phyloP scores from a whole-genome alignment of 2,329 filamentous ascomycete species.

The Bisporella sp. region DNA sequence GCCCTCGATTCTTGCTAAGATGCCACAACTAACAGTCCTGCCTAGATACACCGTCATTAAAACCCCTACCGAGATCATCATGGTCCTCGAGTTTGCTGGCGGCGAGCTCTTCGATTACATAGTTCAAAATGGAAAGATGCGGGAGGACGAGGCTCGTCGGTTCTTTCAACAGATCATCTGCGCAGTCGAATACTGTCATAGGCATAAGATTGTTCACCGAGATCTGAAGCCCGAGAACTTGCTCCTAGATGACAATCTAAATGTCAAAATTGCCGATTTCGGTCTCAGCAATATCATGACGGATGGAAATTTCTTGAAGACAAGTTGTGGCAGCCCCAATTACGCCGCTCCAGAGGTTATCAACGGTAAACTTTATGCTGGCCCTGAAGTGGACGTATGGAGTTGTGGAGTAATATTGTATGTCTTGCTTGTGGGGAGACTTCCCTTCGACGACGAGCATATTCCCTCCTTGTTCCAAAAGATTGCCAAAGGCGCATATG shows the following conservation, averaged over 20 bases:
- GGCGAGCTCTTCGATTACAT: conserved; percentile 98
- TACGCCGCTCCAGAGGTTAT: conserved; percentile 98
- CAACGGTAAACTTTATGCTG: conserved; percentile 93
- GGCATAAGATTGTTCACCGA: conserved; percentile 97
- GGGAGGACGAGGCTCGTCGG: conserved; percentile 84
- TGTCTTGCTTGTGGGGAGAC: conserved; percentile 69
- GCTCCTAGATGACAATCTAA: conserved; percentile 87
- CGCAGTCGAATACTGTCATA: conserved; percentile 96
- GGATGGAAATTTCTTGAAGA: conserved; percentile 97
- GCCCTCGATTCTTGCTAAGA: neutral
- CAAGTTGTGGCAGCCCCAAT: conserved; percentile 95
- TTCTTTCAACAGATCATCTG: conserved; percentile 99
- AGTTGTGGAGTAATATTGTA: conserved; percentile 90
- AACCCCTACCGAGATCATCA: conserved; percentile 89
- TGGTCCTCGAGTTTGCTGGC: conserved; percentile 97
- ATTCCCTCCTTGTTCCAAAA: conserved; percentile 97
- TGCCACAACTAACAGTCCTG: conserved; percentile 18
- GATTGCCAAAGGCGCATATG: conserved; percentile 90
- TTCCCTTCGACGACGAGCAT: conserved; percentile 97
- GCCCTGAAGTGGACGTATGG: conserved; percentile 97
- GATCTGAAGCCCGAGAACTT: conserved; percentile 97
- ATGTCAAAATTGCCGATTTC: conserved; percentile 99
- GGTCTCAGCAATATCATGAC: conserved; percentile 99
- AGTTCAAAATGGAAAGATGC: conserved; percentile 86
- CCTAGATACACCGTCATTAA: conserved; percentile 91